phyloP scores from a whole-genome alignment of 75 land plant species.

The Larix kaempferi region DNA sequence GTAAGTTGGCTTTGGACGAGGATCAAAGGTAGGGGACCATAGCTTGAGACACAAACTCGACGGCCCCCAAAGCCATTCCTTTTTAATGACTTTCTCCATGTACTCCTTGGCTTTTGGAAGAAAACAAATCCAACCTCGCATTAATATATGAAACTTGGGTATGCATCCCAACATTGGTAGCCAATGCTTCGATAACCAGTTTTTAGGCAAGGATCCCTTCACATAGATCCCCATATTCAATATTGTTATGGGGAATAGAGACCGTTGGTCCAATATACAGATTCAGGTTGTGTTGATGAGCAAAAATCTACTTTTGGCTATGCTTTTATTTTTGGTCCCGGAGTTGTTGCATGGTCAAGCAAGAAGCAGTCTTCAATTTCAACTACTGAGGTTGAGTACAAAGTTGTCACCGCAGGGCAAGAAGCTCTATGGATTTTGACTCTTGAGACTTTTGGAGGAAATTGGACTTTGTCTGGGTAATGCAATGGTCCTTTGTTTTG shows the following conservation, averaged over 20 bases:
- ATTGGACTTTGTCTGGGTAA: background rate
- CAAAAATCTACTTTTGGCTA: background rate
- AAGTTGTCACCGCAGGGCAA: background rate
- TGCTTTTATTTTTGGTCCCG: background rate
- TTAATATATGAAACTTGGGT: too few relatives aligned
- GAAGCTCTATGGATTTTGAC: background rate
- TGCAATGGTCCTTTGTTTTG: background rate
- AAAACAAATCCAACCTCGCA: too few relatives aligned
- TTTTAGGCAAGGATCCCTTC: too few relatives aligned
- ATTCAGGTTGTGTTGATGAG: background rate
- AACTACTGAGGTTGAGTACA: background rate
- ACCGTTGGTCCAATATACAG: background rate
- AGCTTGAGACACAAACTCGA: too few relatives aligned
- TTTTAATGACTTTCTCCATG: too few relatives aligned
- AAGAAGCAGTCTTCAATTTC: background rate
- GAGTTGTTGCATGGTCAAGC: background rate
- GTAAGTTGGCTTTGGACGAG: too few relatives aligned
- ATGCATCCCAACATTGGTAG: too few relatives aligned
- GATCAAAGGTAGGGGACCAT: too few relatives aligned
- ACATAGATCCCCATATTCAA: background rate
- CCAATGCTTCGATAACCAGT: too few relatives aligned
- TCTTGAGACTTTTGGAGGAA: background rate
- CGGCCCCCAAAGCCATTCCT: too few relatives aligned
- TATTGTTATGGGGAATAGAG: background rate
- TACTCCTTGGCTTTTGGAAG: too few relatives aligned